Conservation (phyloP, 106 monocot species). For the Agapanthus africanus region DNA sequence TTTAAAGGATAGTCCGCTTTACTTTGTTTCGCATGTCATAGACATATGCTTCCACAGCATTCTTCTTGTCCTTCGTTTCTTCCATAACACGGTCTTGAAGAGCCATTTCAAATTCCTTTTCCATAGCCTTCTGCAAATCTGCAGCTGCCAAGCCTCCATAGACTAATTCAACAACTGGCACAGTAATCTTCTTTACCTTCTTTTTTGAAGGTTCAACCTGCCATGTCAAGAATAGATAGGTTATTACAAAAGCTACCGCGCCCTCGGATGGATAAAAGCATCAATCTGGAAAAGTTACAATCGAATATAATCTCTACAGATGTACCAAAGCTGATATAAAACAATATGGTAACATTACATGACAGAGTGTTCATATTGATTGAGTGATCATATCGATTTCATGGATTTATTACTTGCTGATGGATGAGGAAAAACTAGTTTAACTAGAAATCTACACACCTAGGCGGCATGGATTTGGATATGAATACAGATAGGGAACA, state of each 20-base stretch:
- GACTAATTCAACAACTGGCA: slow-evolving; percentile 54
- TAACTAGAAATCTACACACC: too few species aligned
- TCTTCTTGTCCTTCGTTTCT: slow-evolving; percentile 92
- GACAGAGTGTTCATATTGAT: too few species aligned
- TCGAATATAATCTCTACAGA: neutral
- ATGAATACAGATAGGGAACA: too few species aligned
- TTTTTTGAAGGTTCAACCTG: slow-evolving; percentile 52
- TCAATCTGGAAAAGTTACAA: neutral
- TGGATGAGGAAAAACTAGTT: too few species aligned
- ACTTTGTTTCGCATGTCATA: slow-evolving; percentile 97
- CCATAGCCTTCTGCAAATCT: slow-evolving; percentile 66
- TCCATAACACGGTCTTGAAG: slow-evolving; percentile 95
- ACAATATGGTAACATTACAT: too few species aligned
- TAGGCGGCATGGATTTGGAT: too few species aligned
- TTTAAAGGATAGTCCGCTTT: neutral
- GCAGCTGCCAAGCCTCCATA: slow-evolving; percentile 37
- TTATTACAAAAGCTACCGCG: neutral
- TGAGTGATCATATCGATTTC: too few species aligned
- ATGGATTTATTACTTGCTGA: too few species aligned
- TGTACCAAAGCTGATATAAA: neutral
- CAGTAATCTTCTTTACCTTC: slow-evolving; percentile 72
- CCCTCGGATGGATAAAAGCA: neutral
- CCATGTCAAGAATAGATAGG: neutral
- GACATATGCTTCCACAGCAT: slow-evolving; percentile 96
- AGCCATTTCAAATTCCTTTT: slow-evolving; percentile 84